Evolutionary conservation across 169 alveolate genomes (phyloP), one percentile per base, ranked within the genome.

Genomic region (Miamiensis avidus): DNA sequence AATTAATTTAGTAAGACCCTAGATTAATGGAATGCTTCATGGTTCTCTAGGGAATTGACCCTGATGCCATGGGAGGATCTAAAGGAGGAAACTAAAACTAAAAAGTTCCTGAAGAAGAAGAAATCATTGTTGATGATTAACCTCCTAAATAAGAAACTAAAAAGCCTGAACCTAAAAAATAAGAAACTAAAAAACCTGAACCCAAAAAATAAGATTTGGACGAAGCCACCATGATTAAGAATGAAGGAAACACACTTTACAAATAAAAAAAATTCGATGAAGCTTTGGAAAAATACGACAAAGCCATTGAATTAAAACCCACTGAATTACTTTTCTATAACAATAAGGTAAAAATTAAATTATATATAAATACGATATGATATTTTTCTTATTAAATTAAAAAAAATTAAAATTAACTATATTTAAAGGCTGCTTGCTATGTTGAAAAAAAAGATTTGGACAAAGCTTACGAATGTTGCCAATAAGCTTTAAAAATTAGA

Each of bases 381-480:
- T 49, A 11, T 49, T 49, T 49, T 11, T 11, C 4, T 4, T 11
- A 49, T 11, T 11, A 49, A 11, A 49, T 49, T 49, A 49, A 49
- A 11, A 11, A 49, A 49, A 49, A 49, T 49, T 49, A 11, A 11
- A 49, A 49, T 49, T 11, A 11, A 49, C 4, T 49, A 49, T 49
- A 11, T 49, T 49, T 49, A 49, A 49, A 49, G 78, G 94, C 96
- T 64, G 99, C 99, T 30, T 99, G 96, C 33, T 98, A 97, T 95
- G 91, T 99, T 86, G 99, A 98, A 89, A 95, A 94, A 98, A 98
- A 98, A 74, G 95, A 97, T 1, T 98, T 93, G 91, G 99, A 98
- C 34, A 94, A 93, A 90, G 96, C 99, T 27, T 83, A 98, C 25
- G 98, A 94, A 83, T 93, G 94, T 34, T 97, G 99, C 85, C 95